A percentile compares a stretch with the other conserved stretches of the same genome.
Evolutionary conservation across 2,329 filamentous ascomycete genomes (phyloP).

Genomic region (Cryphonectria nitschkei): DNA sequence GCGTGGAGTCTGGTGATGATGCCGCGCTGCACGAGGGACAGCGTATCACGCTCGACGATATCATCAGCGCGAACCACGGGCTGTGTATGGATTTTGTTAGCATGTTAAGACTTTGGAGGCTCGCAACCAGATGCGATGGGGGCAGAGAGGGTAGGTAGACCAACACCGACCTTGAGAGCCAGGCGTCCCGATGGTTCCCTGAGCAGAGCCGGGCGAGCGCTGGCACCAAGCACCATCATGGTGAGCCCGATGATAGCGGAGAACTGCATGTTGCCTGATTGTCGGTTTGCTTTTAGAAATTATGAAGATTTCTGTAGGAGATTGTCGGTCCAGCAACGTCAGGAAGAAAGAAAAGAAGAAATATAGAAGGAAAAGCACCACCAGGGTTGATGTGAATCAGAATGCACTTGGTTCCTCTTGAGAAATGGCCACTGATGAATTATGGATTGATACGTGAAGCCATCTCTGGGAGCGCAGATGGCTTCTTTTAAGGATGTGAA

Average conservation of each 20-base stretch:
- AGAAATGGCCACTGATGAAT: background rate
- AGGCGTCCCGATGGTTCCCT: slow-evolving; percentile 22
- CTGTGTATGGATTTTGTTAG: slow-evolving; percentile 12
- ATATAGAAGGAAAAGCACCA: background rate
- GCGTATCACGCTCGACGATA: slow-evolving; percentile 20
- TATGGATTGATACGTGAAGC: background rate
- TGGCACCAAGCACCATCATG: slow-evolving; percentile 20
- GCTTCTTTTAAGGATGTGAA: slow-evolving; percentile 4
- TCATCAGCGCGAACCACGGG: slow-evolving; percentile 24
- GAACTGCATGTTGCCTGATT: slow-evolving; percentile 21
- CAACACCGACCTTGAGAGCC: slow-evolving; percentile 23
- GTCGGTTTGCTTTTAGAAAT: background rate
- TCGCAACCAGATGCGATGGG: background rate
- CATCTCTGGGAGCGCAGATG: background rate
- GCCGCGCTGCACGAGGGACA: slow-evolving; percentile 19
- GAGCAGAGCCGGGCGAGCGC: slow-evolving; percentile 16
- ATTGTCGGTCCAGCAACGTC: slow-evolving; percentile 23
- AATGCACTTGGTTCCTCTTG: background rate
- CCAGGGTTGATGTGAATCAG: slow-evolving; percentile 3
- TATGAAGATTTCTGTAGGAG: background rate
- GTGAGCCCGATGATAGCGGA: slow-evolving; percentile 16
- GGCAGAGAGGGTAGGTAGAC: background rate
- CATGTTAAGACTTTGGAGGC: background rate
- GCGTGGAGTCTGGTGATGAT: slow-evolving; percentile 14
- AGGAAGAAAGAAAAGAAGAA: too few species aligned